Evolutionary conservation across 768 basidiomycete species (phyloP), one percentile per base, ranked within the genome.

Genomic region (Crucibulum laeve): DNA sequence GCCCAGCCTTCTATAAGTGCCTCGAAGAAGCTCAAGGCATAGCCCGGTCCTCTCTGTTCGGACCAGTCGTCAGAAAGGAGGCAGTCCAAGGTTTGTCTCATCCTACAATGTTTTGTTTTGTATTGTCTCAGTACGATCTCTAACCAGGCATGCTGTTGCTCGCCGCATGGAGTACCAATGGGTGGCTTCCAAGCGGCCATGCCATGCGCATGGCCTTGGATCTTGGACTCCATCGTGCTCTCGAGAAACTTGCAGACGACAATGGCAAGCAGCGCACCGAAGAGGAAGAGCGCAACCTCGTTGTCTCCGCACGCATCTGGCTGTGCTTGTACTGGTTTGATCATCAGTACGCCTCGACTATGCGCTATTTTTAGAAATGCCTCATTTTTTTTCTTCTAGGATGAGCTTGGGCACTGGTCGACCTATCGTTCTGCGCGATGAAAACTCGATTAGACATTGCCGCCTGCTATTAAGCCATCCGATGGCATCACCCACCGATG

Each of bases 181-280:
- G 91, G 0, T 97, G 91, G 91, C 74, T 97, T 36, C 91, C 93
- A 6, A 87, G 88, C 53, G 94, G 94, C 2, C 94, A 97, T 57
- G 94, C 94, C 4, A 84, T 96, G 82, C 82, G 94, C 41, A 95
- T 95, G 91, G 92, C 91, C 17, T 69, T 95, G 42, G 93, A 96
- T 59, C 83, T 97, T 41, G 91, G 93, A 24, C 73, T 97, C 17
- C 91, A 97, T 60, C 84, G 89, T 34, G 94, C 94, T 7, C 64
- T 96, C 34, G 92, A 95, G 58, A 95, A 91, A 60, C 75, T 97
- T 6, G 88, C 86, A 1, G 89, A 94, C 40, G 79, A 79, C 25
- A 73, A 61, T 34, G 77, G 68, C n/a, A 86, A 83, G 59, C 74
- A 77, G 47, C 71, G 82, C 18, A 71, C 82, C 23, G 78, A 88